phyloP scores from a whole-genome alignment of 129 eudicot genomes.

The Artemisia annua region DNA sequence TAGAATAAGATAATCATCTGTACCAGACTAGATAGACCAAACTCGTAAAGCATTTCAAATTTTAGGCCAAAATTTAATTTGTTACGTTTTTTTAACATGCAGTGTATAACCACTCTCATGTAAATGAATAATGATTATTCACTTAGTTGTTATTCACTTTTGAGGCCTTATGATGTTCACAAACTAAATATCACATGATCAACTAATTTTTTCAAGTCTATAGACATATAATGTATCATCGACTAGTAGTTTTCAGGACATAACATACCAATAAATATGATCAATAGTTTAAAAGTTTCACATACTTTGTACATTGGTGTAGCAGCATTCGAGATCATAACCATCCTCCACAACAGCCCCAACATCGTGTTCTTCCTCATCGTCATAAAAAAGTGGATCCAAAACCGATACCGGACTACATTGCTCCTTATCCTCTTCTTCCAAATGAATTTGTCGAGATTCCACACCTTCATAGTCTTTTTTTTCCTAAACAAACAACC shows the following conservation, averaged over 20 bases:
- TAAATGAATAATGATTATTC: background rate
- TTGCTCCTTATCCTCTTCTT: slow-evolving; percentile 73
- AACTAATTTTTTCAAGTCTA: no score
- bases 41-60: no score
- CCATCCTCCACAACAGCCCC: slow-evolving; percentile 33
- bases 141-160: background rate
- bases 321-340: slow-evolving; percentile 60
- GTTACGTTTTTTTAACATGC: no score
- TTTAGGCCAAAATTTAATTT: no score
- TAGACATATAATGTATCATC: no score
- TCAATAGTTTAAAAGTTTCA: background rate
- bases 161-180: background rate
- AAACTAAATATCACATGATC: background rate
- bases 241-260: no score
- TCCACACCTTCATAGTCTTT: slow-evolving; percentile 12
- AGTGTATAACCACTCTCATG: no score
- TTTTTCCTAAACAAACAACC: slow-evolving; percentile 33
- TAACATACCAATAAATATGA: background rate
- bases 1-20: no score
- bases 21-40: no score
- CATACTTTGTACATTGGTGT: slow-evolving; percentile 81
- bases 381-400: slow-evolving; percentile 69
- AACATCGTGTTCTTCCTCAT: slow-evolving; percentile 38
- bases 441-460: slow-evolving; percentile 22
- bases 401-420: slow-evolving; percentile 88